Evolutionary conservation across 164 flowering plant genomes (phyloP).

Genomic region (Stephania yunnanensis): DNA sequence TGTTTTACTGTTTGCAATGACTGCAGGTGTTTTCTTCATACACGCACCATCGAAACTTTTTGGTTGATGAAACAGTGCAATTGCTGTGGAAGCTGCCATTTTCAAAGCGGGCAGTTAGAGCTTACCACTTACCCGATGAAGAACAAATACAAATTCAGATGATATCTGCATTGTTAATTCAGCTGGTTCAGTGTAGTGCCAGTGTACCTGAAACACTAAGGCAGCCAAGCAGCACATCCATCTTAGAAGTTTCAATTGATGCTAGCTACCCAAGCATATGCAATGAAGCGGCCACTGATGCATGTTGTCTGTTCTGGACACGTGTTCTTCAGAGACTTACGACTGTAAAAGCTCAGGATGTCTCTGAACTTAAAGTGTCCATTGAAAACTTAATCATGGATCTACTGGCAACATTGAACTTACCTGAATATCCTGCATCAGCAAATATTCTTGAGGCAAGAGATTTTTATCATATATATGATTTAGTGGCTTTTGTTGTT

Average conservation of each 20-base stretch:
- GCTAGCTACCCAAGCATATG: conserved; percentile 53
- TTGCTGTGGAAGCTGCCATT: conserved; percentile 78
- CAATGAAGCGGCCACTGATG: conserved; percentile 69
- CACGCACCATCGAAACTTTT: conserved; percentile 63
- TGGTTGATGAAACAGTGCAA: conserved; percentile 78
- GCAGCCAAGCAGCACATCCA: conserved; percentile 35
- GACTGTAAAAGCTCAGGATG: conserved; percentile 68
- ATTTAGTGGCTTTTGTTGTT: not conserved
- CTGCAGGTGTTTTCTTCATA: conserved; percentile 80
- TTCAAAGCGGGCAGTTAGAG: conserved; percentile 71
- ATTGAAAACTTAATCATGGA: conserved; percentile 88
- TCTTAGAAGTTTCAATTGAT: conserved; percentile 57
- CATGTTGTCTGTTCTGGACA: conserved; percentile 87
- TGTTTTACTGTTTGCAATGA: conserved; percentile 10
- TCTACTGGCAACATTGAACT: conserved; percentile 69
- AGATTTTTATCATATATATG: not conserved
- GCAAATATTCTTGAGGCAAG: conserved; percentile 80
- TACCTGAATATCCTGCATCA: conserved; percentile 96
- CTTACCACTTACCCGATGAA: conserved; percentile 89
- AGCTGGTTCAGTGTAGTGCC: conserved; percentile 76
- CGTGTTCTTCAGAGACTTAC: conserved; percentile 83
- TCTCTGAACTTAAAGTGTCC: conserved; percentile 66
- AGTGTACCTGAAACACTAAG: conserved; percentile 67
- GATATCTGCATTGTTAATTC: conserved; percentile 86
- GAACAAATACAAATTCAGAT: conserved; percentile 95